Base-by-base conservation (phyloP, 345 rosid genomes). In the Citrus trifoliata region DNA sequence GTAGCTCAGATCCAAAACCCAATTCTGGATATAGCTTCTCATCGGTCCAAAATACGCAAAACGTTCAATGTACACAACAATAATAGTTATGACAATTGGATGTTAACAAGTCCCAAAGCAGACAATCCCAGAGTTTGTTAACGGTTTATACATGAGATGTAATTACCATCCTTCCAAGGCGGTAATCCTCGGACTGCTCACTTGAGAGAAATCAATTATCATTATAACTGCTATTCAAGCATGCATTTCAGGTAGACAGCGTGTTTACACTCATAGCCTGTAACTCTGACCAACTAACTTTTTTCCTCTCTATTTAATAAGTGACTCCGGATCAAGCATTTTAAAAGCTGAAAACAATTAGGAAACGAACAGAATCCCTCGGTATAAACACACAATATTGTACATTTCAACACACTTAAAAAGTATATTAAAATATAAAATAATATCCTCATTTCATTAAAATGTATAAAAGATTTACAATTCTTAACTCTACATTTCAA, bases 381-480 rank as follows among this genome's bases (percentile, higher is more conserved):
- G 7, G 7, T 13, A 61, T 60, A n/a, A 74, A 27, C 25, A 38
- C 32, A 3, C 48, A 46, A 9, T 68, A 12, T 64, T 21, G n/a
- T 2, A 18, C 74, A 53, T 60, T 10, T 18, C n/a, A 28, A 48
- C 40, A 19, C 4, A 42, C 48, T 6, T 19, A 24, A 51, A 14
- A 18, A 51, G 30, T 18, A 10, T 18, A 2, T 42, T 42, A 18
- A 70, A 27, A 28, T 24, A 42, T 0, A 68, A 25, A 71, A 53
- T 53, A 71, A 71, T 56, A 71, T 30, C 7, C 55, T 71, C 74
- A 21, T 60, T 71, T 71, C 74, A 71, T 71, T 71, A 25, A 55
- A 18, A 19, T 30, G 55, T 53, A 28, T 13, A 70, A 32, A 53
- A 19, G 40, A 71, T 53, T 71, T 71, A 71, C 74, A 71, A 71